A percentile compares a stretch with the other conserved stretches of the same genome.
These are phyloP conservation scores for Nemania abortiva DNA, from an alignment of 2,329 filamentous ascomycete genomes.

Conservation along the genomic window DNA sequence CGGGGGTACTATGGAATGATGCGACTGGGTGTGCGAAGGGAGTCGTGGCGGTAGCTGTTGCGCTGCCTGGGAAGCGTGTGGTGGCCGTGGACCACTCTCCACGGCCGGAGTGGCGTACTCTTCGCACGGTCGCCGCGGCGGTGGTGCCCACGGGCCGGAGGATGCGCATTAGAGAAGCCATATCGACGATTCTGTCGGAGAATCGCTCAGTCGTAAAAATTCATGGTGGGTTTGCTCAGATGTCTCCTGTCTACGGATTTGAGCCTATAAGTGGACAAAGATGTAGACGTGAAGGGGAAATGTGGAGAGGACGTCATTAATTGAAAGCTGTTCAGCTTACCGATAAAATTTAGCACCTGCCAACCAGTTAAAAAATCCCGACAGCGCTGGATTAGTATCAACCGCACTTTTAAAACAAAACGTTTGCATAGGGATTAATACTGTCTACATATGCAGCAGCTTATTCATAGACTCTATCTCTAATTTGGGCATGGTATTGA, in stretches of 20 bases:
- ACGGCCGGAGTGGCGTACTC: conserved; percentile 28
- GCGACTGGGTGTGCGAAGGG: conserved; percentile 26
- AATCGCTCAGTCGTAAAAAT: conserved; percentile 4
- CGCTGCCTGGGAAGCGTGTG: conserved; percentile 6
- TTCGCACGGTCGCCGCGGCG: conserved; percentile 34
- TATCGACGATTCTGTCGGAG: conserved; percentile 37
- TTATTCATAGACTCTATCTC: background rate
- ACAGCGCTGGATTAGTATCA: background rate
- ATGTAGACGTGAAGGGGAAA: conserved; percentile 34
- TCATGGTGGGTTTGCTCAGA: conserved; percentile 22
- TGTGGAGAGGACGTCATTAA: conserved; percentile 31
- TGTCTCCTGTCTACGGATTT: conserved; percentile 23
- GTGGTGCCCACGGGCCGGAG: conserved; percentile 37
- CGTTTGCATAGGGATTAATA: background rate
- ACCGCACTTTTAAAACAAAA: background rate
- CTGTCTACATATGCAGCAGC: background rate
- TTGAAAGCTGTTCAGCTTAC: background rate
- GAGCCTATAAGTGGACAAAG: conserved; percentile 31
- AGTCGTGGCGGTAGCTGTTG: conserved; percentile 23
- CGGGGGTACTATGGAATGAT: conserved; percentile 44
- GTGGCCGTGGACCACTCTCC: conserved; percentile 29
- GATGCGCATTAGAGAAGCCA: conserved; percentile 42
- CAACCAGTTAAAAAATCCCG: background rate
- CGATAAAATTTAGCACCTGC: background rate
- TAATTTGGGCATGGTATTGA: background rate